Base-by-base conservation (phyloP, 768 basidiomycete genomes). In the Tulasnella sp. region DNA sequence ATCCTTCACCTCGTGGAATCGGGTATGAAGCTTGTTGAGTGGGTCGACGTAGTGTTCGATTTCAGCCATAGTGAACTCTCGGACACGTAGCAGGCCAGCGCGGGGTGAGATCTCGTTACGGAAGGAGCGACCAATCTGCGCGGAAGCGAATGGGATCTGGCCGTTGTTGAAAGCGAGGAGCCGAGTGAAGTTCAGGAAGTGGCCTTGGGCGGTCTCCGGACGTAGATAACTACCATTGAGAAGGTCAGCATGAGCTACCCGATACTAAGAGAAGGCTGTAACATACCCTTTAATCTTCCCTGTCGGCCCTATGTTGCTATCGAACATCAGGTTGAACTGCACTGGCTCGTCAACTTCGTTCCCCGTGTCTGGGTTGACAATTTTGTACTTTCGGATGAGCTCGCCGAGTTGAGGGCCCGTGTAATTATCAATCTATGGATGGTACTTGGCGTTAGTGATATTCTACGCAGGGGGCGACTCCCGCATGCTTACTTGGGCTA, bases 41-140 rank as follows among this genome's bases (percentile, higher is more conserved):
- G 96, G 96, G 76, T 98, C 96, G 65, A 99, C 96, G 64, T 77
- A 99, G 75, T 99, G 96, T 74, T 99, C 96, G 69, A 99, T 96
- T 76, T 99, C 96, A 48, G 93, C 96, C 95, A 98, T 96, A 10
- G 91, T 96, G 75, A 98, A 99, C 72, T 99, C 96, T 65, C 95
- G 88, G 30, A 98, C 95, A 62, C 96, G 93, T 49, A 99, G 80
- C 42, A 99, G 79, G 55, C 96, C 96, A 41, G 94, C 91, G 58
- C 92, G 88, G 13, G 96, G 96, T 0, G 93, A 94, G 66, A 99
- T 98, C 71, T 98, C 96, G 70, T 99, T 99, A 54, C 96, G 83
- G 81, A 99, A 99, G 17, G 88, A 83, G 54, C 88, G 84, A 32
- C 96, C 96, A 65, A 99, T 88, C 71, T 96, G 93, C 1, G 96